Base-by-base conservation (phyloP, 2,329 filamentous ascomycete species). In the Phialophora chinensis region DNA sequence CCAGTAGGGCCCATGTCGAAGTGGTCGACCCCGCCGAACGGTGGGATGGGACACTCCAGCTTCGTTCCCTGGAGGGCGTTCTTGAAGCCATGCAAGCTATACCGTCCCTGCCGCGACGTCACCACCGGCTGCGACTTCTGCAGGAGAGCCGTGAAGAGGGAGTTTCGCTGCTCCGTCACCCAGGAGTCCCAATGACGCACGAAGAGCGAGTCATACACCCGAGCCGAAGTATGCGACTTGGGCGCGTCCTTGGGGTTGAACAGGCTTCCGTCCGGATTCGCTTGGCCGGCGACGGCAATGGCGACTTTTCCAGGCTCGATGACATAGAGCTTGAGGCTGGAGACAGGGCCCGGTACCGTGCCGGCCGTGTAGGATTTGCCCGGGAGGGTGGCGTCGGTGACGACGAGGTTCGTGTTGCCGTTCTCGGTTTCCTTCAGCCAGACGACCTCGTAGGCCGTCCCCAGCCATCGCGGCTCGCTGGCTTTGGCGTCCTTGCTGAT, bases 131-230 rank as follows among this genome's bases (percentile, higher is more conserved):
- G 75, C 20, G 77, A 73, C 63, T 76, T 78, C 68, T 80, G 76
- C 17, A 86, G 74, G 44, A 83, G 73, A 27, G 80, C 83, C 71
- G 80, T 82, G 73, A 79, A 85, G 53, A 86, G 80, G 0, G 82
- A 73, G 68, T 83, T 83, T 61, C 77, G 79, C 72, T 85, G 78
- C n/a, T 80, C 79, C 25, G 79, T 78, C 14, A 83, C 74, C 69
- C 82, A 85, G 5, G 78, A 74, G 69, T 85, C 84, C 84, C 84
- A 85, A 69, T 85, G 83, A 42, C 84, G 77, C 12, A 85, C 83
- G 71, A 82, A 85, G 20, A 84, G 76, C 8, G 79, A 81, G 23
- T 82, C 82, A 71, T 85, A 86, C 3, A 85, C 71, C 56, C 75
- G 79, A 1, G 81, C 84, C 1, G 80, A 81, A 17, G 78, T 82